A percentile compares a stretch with the other conserved stretches of the same genome.
These are phyloP conservation scores for Oenanthe javanica DNA, from an alignment of 140 eudicot genomes.

Conservation along the genomic window DNA sequence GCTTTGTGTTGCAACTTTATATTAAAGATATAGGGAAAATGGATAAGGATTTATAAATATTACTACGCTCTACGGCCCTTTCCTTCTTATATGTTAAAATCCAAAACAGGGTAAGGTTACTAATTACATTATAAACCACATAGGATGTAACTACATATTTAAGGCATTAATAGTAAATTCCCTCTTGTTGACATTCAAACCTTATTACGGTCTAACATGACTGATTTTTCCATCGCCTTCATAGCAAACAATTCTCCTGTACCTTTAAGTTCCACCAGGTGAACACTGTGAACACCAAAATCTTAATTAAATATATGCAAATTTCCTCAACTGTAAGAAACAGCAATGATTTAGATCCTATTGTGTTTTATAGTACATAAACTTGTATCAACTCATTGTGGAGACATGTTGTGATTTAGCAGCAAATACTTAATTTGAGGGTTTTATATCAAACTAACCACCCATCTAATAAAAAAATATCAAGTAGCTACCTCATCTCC, in stretches of 20 bases:
- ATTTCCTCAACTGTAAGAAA: background rate
- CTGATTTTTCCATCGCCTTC: conserved; percentile 98
- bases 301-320: background rate
- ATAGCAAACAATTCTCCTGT: conserved; percentile 78
- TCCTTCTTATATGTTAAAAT: background rate
- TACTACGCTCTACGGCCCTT: too few species aligned
- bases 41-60: background rate
- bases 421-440: background rate
- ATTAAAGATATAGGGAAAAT: background rate
- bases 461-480: too few species aligned
- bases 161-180: background rate
- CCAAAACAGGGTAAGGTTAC: background rate
- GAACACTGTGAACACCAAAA: conserved; percentile 57
- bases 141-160: background rate
- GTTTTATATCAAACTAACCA: too few species aligned
- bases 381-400: background rate
- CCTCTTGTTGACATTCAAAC: conserved; percentile 22
- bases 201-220: conserved; percentile 90
- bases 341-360: background rate
- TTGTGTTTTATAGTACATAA: background rate
- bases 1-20: too few species aligned
- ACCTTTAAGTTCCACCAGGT: conserved; percentile 89
- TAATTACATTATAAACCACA: background rate
- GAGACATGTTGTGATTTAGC: background rate
- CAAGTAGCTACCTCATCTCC: too few species aligned